Evolutionary conservation across 768 basidiomycete genomes (phyloP), one percentile per base, ranked within the genome.

Genomic region (Leccinum fibrillosum): DNA sequence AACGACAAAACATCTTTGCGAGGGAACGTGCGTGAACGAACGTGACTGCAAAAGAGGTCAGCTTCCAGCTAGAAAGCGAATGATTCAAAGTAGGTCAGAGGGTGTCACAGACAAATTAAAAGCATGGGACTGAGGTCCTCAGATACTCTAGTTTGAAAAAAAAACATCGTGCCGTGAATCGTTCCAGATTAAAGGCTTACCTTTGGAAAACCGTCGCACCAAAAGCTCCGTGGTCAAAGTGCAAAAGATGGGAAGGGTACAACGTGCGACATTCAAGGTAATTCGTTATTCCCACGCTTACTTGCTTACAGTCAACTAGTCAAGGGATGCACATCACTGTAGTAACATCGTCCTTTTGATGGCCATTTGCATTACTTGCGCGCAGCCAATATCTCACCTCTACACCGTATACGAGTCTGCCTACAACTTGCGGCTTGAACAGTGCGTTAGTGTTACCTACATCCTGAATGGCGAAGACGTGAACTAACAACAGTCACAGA

Each of bases 341-440:
- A 30, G 28, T 30, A 6, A 30, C 4, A 7, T 4, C 17, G 26
- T 17, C n/a, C 17, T 8, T 12, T n/a, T 45, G 12, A 92, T 92
- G 90, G 86, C 90, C 17, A 84, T 94, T 61, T 94, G 92, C 75
- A 91, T 85, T 26, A 83, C 76, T 48, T 94, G 92, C 68, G 85
- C 89, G 0, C 74, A 74, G 17, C 78, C 82, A n/a, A 77, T 82
- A 13, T 76, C 82, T 0, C 84, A 84, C 65, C 80, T 94, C 17
- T 94, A 93, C 72, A 93, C 91, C 0, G 80, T 91, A 56, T 94
- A 94, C 70, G 79, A 89, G 64, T 86, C 90, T 5, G 83, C 82
- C 8, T 77, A 89, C 66, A 93, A 93, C 67, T 78, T 92, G 34
- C 78, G 92, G 51, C 80, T 94, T 23, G 90, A 93, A 69, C 87